These are phyloP conservation scores for Aspergillus terreus DNA, from an alignment of 2,329 filamentous ascomycete species.

Conservation along the genomic window DNA sequence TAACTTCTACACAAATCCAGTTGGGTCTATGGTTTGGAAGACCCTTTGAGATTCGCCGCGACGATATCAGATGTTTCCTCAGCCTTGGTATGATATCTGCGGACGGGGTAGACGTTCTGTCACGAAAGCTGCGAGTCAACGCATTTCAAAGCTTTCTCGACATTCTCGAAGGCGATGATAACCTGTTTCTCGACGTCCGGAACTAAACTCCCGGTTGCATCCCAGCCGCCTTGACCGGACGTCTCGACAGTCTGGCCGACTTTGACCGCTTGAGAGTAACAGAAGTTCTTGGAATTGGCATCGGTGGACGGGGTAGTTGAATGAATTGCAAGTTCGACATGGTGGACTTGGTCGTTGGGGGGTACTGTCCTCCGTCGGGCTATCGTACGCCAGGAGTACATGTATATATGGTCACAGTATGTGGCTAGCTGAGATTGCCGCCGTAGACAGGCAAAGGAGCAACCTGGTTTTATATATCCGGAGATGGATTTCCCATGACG, in stretches of 20 bases:
- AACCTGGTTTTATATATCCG: no score
- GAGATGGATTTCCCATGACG: no score
- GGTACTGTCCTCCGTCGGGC: neutral
- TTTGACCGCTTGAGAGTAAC: constrained; percentile 23
- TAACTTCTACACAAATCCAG: constrained; percentile 17
- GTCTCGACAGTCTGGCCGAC: constrained; percentile 19
- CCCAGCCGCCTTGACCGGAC: constrained; percentile 23
- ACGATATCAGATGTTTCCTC: constrained; percentile 13
- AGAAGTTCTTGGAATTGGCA: constrained; percentile 8
- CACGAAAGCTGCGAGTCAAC: constrained; percentile 11
- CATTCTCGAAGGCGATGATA: constrained; percentile 16
- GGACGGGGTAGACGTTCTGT: constrained; percentile 19
- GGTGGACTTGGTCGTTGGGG: neutral
- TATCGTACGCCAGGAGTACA: neutral
- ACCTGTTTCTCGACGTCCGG: constrained; percentile 13
- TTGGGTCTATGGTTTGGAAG: constrained; percentile 16
- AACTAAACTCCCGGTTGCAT: constrained; percentile 10
- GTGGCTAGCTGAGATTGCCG: no score
- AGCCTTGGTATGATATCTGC: constrained; percentile 18
- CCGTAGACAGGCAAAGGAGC: no score
- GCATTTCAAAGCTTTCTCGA: constrained; percentile 14
- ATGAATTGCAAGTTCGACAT: constrained; percentile 2
- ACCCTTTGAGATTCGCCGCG: constrained; percentile 13
- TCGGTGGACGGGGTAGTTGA: constrained; percentile 6
- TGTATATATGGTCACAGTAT: no score